These are phyloP conservation scores for Asterophora lycoperdoides DNA, from an alignment of 768 basidiomycete species.

Conservation along the genomic window DNA sequence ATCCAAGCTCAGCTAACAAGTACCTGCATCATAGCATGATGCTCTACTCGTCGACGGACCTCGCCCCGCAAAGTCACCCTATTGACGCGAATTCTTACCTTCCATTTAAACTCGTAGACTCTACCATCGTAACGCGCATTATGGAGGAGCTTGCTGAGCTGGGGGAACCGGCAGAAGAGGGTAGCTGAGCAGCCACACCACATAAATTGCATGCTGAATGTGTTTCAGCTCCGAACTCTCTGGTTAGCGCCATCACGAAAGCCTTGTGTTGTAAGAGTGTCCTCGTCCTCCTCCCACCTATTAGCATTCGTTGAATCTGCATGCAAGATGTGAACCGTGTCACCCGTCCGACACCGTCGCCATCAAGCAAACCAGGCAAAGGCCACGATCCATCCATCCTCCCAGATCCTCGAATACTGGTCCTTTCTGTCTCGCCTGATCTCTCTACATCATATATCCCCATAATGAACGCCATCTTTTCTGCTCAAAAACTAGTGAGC, in stretches of 20 bases:
- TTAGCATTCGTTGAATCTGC: background rate
- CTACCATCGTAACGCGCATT: constrained; percentile 58
- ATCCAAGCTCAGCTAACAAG: constrained; percentile 3
- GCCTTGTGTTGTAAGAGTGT: constrained; percentile 73
- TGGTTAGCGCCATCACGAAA: constrained; percentile 90
- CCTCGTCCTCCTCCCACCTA: background rate
- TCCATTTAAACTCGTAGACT: constrained; percentile 77
- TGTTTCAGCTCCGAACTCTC: constrained; percentile 50
- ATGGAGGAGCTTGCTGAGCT: constrained; percentile 56
- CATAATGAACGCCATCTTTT: constrained; percentile 99
- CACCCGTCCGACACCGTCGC: constrained; percentile 26
- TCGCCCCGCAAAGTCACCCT: constrained; percentile 30
- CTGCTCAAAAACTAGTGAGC: constrained; percentile 91
- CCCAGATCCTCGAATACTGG: constrained; percentile 41
- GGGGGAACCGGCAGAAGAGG: constrained; percentile 46
- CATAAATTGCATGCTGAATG: constrained; percentile 12
- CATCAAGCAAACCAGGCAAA: constrained; percentile 26
- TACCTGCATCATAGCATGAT: constrained; percentile 55
- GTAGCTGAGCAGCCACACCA: constrained; percentile 25
- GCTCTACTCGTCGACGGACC: constrained; percentile 69
- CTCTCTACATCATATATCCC: constrained; percentile 90
- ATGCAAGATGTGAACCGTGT: constrained; percentile 39
- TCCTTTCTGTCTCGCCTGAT: constrained; percentile 92
- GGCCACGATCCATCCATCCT: constrained; percentile 27
- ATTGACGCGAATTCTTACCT: constrained; percentile 80